phyloP scores from a whole-genome alignment of 805 yeast species.

The Yamadazyma philogaea region DNA sequence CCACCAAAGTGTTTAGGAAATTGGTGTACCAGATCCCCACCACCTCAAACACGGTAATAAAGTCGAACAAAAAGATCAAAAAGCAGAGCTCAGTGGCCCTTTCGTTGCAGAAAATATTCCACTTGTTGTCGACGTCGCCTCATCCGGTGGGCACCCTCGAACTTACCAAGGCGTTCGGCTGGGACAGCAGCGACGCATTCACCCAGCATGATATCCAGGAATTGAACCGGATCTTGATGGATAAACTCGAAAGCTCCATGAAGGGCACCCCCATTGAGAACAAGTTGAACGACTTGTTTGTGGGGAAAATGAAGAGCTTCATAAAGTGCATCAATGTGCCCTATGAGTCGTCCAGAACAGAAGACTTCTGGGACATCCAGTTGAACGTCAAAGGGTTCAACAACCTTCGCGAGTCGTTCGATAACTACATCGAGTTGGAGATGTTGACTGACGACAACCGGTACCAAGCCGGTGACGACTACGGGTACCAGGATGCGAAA shows the following conservation, averaged over 20 bases:
- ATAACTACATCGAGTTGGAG: conserved; percentile 85
- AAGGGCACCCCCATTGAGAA: conserved; percentile 70
- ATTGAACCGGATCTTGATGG: conserved; percentile 92
- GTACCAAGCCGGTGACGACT: conserved; percentile 81
- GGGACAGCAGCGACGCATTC: conserved; percentile 95
- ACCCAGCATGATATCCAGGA: conserved; percentile 99
- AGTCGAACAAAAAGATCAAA: conserved; percentile 20
- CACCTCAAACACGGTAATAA: conserved; percentile 29
- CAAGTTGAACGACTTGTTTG: conserved; percentile 72
- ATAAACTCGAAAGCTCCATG: conserved; percentile 85
- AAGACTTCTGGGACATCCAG: conserved; percentile 98
- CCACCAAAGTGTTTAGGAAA: conserved; percentile 76
- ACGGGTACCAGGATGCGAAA: conserved; percentile 91
- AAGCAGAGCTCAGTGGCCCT: conserved; percentile 58
- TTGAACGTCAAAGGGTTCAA: conserved; percentile 83
- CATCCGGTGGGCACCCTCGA: conserved; percentile 82
- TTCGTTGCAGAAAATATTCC: conserved; percentile 86
- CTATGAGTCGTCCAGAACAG: conserved; percentile 86
- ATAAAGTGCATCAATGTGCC: conserved; percentile 91
- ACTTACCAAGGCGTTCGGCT: conserved; percentile 89
- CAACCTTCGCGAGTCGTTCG: conserved; percentile 71
- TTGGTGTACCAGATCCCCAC: conserved; percentile 91
- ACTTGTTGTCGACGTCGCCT: conserved; percentile 67
- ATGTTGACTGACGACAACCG: conserved; percentile 91
- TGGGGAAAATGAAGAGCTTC: conserved; percentile 94